These are phyloP conservation scores for Funneliformis geosporum DNA, from an alignment of 192 early-diverging fungal genomes.

Conservation along the genomic window DNA sequence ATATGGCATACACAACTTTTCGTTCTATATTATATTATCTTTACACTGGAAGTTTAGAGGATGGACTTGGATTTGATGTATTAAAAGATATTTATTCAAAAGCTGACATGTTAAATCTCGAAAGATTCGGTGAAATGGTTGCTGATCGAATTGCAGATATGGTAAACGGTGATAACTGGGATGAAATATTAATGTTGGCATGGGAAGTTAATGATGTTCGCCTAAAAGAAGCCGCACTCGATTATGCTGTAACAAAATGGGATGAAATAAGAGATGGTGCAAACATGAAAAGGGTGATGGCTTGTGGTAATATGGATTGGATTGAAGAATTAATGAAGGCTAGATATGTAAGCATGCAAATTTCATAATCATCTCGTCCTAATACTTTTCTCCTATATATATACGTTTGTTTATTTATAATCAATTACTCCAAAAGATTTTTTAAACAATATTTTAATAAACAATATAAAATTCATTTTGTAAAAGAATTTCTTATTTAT, in stretches of 20 bases:
- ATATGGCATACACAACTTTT: conserved; percentile 30
- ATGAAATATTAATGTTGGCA: conserved; percentile 30
- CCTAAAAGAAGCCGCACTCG: conserved; percentile 23
- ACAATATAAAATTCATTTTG: background rate
- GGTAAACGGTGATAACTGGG: conserved; percentile 30
- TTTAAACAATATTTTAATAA: background rate
- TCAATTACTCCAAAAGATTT: background rate
- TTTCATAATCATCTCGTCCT: background rate
- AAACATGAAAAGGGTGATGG: conserved; percentile 30
- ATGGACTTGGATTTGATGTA: conserved; percentile 16
- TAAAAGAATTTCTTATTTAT: background rate
- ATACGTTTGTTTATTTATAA: background rate
- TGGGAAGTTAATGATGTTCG: conserved; percentile 30
- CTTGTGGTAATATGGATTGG: conserved; percentile 34
- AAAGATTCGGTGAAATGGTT: conserved; percentile 27
- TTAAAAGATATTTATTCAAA: conserved; percentile 34
- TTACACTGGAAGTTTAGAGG: conserved; percentile 26
- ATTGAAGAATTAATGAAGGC: conserved; percentile 31
- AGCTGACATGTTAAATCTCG: conserved; percentile 32
- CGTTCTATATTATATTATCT: conserved; percentile 32
- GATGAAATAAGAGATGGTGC: conserved; percentile 18
- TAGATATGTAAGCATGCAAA: conserved; percentile 6
- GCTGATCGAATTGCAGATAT: conserved; percentile 27
- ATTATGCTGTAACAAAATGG: conserved; percentile 32
- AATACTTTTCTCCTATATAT: background rate